These are phyloP conservation scores for Paecilomyces fulvus DNA, from an alignment of 2,329 filamentous ascomycete genomes.

Conservation along the genomic window DNA sequence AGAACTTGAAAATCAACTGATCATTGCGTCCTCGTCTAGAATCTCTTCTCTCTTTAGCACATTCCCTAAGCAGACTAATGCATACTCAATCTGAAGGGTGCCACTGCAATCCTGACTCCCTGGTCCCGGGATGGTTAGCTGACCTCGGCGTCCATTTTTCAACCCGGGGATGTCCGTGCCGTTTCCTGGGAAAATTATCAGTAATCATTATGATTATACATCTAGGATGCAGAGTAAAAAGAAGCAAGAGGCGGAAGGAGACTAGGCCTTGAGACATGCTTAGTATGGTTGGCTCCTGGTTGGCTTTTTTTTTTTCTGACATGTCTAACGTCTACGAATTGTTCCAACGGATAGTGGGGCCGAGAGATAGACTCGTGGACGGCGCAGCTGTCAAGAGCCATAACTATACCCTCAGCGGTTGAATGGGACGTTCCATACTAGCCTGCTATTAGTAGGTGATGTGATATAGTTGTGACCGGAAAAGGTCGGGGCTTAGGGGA, in stretches of 20 bases:
- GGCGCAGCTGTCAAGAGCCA: not conserved
- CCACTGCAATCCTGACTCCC: not conserved
- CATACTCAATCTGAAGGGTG: not conserved
- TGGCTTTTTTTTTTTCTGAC: not conserved
- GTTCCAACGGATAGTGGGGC: not conserved
- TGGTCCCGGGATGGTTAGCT: not conserved
- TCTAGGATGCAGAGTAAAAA: not conserved
- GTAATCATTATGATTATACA: not conserved
- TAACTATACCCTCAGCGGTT: no score
- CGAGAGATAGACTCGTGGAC: not conserved
- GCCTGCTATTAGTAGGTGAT: no score
- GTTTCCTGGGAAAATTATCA: not conserved
- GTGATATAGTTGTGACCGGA: no score
- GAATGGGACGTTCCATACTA: no score
- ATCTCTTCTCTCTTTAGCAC: not conserved
- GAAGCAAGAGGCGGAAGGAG: not conserved
- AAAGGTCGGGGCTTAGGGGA: no score
- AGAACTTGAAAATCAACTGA: not conserved
- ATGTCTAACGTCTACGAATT: not conserved
- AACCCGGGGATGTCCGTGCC: not conserved
- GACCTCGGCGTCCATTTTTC: not conserved
- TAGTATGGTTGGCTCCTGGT: not conserved
- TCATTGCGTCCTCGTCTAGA: not conserved
- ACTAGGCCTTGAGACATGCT: not conserved
- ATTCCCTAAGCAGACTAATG: not conserved